Conservation (phyloP, 2,329 filamentous ascomycete genomes). For the Neopestalotiopsis sp. region DNA sequence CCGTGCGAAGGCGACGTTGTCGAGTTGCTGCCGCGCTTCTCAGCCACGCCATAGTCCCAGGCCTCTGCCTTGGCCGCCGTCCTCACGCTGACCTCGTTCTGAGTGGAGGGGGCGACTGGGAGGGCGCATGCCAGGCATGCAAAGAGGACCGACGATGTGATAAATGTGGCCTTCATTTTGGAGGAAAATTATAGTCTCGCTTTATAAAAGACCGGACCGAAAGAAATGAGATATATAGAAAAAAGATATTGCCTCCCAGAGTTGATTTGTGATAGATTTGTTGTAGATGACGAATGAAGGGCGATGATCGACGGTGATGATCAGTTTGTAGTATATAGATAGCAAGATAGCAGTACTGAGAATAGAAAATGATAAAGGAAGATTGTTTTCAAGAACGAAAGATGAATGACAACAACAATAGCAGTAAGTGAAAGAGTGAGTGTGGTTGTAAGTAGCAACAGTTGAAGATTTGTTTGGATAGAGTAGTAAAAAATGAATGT, state of each 20-base stretch:
- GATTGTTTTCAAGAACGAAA: background rate
- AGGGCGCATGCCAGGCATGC: slow-evolving; percentile 7
- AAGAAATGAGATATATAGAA: background rate
- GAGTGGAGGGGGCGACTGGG: slow-evolving; percentile 3
- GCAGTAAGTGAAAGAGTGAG: background rate
- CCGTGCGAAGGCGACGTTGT: background rate
- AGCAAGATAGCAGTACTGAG: background rate
- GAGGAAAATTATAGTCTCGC: background rate
- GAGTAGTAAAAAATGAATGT: background rate
- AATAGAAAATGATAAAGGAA: background rate
- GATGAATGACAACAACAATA: background rate
- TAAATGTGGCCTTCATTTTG: slow-evolving; percentile 7
- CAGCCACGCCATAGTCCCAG: slow-evolving; percentile 1
- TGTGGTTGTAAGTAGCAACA: background rate
- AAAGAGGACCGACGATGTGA: slow-evolving; percentile 4
- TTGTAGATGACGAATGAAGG: background rate
- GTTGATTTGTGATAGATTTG: slow-evolving; percentile 2
- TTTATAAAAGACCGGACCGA: background rate
- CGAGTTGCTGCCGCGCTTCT: slow-evolving; percentile 5
- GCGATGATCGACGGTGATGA: background rate
- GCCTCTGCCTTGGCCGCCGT: background rate
- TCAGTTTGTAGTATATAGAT: background rate
- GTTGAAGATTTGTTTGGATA: background rate
- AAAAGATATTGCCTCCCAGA: slow-evolving; percentile 2
- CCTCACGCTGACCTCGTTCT: slow-evolving; percentile 5